These are phyloP conservation scores for Podospora comata DNA, from an alignment of 495 filamentous ascomycete species.

Conservation along the genomic window DNA sequence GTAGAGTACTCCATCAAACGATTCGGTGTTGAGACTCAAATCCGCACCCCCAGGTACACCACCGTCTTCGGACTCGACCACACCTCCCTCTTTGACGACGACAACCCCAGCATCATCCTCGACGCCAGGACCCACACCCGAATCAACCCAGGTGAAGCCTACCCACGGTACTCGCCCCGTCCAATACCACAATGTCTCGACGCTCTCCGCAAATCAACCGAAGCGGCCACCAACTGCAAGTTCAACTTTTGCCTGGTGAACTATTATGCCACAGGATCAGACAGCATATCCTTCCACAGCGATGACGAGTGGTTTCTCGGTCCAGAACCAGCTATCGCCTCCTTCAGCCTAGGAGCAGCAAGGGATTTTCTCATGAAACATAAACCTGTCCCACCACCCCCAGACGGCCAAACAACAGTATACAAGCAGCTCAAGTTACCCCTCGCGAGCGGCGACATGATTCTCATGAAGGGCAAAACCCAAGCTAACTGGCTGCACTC, in stretches of 20 bases:
- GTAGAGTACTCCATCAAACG: slow-evolving; percentile 67
- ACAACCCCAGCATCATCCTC: slow-evolving; percentile 33
- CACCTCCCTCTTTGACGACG: slow-evolving; percentile 48
- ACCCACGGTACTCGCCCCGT: slow-evolving; percentile 54
- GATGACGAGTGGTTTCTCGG: slow-evolving; percentile 76
- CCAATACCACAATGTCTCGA: slow-evolving; percentile 67
- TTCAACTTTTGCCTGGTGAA: slow-evolving; percentile 78
- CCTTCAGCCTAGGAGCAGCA: slow-evolving; percentile 61
- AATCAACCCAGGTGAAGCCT: slow-evolving; percentile 36
- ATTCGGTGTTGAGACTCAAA: slow-evolving; percentile 48
- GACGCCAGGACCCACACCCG: slow-evolving; percentile 45
- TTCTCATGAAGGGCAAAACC: slow-evolving; percentile 66
- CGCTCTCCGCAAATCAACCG: slow-evolving; percentile 51
- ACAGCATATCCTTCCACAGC: slow-evolving; percentile 71
- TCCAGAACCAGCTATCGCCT: slow-evolving; percentile 63
- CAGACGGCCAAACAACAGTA: slow-evolving; percentile 13
- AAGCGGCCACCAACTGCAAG: slow-evolving; percentile 54
- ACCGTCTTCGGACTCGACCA: slow-evolving; percentile 72
- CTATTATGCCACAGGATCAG: slow-evolving; percentile 66
- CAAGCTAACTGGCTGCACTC: slow-evolving; percentile 71
- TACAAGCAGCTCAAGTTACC: slow-evolving; percentile 55
- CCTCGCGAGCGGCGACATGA: slow-evolving; percentile 64
- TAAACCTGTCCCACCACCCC: slow-evolving; percentile 46
- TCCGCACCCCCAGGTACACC: slow-evolving; percentile 41
- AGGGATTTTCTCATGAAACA: slow-evolving; percentile 72